phyloP scores from a whole-genome alignment of 2,329 filamentous ascomycete genomes.

The Exophiala spinifera region DNA sequence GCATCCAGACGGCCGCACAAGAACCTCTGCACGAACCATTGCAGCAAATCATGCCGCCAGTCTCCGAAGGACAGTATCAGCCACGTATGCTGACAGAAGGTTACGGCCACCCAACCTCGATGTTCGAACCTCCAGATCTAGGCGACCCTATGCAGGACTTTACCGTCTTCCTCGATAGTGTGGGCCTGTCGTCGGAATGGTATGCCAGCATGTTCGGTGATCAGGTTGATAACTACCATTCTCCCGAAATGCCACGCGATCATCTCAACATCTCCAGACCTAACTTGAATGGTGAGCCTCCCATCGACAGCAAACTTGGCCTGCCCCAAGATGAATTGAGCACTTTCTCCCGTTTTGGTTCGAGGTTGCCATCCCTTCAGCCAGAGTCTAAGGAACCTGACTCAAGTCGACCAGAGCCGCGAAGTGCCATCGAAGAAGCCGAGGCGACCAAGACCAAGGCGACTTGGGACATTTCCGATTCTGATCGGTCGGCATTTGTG shows the following conservation, averaged over 20 bases:
- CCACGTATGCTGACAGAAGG: slow-evolving; percentile 28
- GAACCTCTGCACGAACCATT: slow-evolving; percentile 27
- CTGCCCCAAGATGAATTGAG: slow-evolving; percentile 37
- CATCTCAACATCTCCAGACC: slow-evolving; percentile 35
- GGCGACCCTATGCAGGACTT: slow-evolving; percentile 50
- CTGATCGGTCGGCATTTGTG: slow-evolving; percentile 45
- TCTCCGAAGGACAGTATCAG: slow-evolving; percentile 26
- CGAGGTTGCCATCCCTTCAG: slow-evolving; percentile 46
- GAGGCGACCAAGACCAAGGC: slow-evolving; percentile 36
- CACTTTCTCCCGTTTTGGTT: slow-evolving; percentile 50
- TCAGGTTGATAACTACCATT: slow-evolving; percentile 37
- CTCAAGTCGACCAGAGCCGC: slow-evolving; percentile 31
- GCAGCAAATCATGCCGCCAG: slow-evolving; percentile 25
- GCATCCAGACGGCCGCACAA: slow-evolving; percentile 25
- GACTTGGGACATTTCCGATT: slow-evolving; percentile 47
- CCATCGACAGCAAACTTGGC: slow-evolving; percentile 38
- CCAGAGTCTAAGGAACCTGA: slow-evolving; percentile 46
- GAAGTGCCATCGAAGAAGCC: slow-evolving; percentile 40
- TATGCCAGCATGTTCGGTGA: slow-evolving; percentile 45
- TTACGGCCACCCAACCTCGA: slow-evolving; percentile 30
- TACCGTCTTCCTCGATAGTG: slow-evolving; percentile 47
- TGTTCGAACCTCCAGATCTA: slow-evolving; percentile 46
- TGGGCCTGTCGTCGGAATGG: slow-evolving; percentile 50
- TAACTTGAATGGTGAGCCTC: slow-evolving; percentile 40
- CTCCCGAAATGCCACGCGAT: slow-evolving; percentile 38